phyloP scores from a whole-genome alignment of 2,329 filamentous ascomycete species.

The Botrytis porri region DNA sequence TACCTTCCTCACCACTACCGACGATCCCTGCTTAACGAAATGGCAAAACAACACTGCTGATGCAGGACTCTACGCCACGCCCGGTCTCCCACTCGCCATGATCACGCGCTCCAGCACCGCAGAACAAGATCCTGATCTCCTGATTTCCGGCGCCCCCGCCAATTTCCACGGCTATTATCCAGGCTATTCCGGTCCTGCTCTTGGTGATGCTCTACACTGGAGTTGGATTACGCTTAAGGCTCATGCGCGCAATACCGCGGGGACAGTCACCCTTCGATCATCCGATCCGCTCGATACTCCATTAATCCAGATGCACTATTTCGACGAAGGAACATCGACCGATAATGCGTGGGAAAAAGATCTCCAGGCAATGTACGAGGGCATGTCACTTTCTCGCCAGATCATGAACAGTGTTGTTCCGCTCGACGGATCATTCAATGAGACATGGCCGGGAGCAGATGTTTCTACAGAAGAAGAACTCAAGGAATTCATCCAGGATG shows the following conservation, averaged over 20 bases:
- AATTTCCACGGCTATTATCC: slow-evolving; percentile 34
- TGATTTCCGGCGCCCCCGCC: background rate
- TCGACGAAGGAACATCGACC: slow-evolving; percentile 34
- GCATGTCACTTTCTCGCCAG: slow-evolving; percentile 21
- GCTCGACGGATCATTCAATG: slow-evolving; percentile 42
- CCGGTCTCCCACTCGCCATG: slow-evolving; percentile 43
- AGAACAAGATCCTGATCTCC: slow-evolving; percentile 26
- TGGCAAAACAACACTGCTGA: slow-evolving; percentile 25
- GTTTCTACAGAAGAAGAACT: slow-evolving; percentile 40
- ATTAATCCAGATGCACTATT: slow-evolving; percentile 60
- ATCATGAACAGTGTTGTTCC: slow-evolving; percentile 44
- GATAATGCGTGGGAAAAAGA: slow-evolving; percentile 20
- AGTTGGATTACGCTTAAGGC: slow-evolving; percentile 44
- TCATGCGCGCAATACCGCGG: slow-evolving; percentile 59
- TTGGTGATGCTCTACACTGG: slow-evolving; percentile 36
- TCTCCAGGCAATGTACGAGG: slow-evolving; percentile 25
- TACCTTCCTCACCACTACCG: slow-evolving; percentile 38
- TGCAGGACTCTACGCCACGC: slow-evolving; percentile 42
- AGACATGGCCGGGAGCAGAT: slow-evolving; percentile 43
- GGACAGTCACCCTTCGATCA: slow-evolving; percentile 59
- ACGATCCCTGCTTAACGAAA: slow-evolving; percentile 41
- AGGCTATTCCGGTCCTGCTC: slow-evolving; percentile 44
- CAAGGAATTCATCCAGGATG: slow-evolving; percentile 47
- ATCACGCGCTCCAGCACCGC: slow-evolving; percentile 26
- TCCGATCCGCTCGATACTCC: slow-evolving; percentile 63